Evolutionary conservation across 2,329 filamentous ascomycete genomes (phyloP).

Genomic region (Trichoderma endophyticum): DNA sequence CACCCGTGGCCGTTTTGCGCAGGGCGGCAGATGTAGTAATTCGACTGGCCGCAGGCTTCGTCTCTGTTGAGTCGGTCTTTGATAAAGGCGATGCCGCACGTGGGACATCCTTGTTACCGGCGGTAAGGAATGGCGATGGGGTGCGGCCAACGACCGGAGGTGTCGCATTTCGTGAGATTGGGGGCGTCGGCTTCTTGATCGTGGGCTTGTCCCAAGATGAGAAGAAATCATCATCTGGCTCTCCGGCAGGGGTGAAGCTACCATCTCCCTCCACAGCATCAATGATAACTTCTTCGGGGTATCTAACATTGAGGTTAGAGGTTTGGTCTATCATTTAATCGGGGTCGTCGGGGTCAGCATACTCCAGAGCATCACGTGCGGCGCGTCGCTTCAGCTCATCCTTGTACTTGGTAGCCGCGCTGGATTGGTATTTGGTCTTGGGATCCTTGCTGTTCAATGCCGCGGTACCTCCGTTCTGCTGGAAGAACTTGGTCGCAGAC

Average conservation of each 20-base stretch:
- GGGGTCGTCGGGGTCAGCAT: constrained; percentile 36
- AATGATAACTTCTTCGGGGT: constrained; percentile 80
- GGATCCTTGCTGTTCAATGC: constrained; percentile 94
- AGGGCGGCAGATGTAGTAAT: constrained; percentile 77
- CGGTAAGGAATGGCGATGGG: constrained; percentile 84
- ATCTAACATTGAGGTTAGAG: constrained; percentile 49
- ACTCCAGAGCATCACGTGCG: constrained; percentile 81
- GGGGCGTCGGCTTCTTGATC: constrained; percentile 94
- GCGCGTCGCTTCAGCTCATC: constrained; percentile 88
- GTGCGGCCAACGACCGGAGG: constrained; percentile 78
- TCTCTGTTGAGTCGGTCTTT: constrained; percentile 53
- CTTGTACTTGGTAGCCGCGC: constrained; percentile 95
- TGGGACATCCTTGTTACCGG: constrained; percentile 68
- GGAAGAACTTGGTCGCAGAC: constrained; percentile 97
- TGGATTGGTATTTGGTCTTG: constrained; percentile 95
- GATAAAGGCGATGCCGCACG: constrained; percentile 81
- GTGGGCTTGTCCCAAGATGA: constrained; percentile 98
- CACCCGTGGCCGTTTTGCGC: constrained; percentile 65
- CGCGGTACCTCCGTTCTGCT: constrained; percentile 89
- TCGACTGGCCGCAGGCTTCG: constrained; percentile 63
- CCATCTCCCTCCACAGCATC: constrained; percentile 68
- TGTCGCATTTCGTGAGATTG: constrained; percentile 83
- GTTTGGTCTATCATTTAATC: background rate
- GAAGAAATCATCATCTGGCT: constrained; percentile 95
- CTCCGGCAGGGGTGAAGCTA: constrained; percentile 72